phyloP scores from a whole-genome alignment of 108 stramenopile genomes.

The Cyclostephanos invisitatus region DNA sequence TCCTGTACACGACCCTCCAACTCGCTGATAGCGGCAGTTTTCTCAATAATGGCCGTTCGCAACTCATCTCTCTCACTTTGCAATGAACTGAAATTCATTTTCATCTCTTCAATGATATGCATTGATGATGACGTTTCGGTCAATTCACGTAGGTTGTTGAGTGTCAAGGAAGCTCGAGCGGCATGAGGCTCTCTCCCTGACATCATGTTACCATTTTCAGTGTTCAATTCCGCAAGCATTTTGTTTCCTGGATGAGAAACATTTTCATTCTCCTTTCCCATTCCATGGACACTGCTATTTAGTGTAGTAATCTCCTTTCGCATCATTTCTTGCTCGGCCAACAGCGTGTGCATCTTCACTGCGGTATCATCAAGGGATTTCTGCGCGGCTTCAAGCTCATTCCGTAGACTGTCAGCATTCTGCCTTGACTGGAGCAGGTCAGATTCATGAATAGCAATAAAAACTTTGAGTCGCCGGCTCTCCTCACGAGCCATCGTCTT shows the following conservation, averaged over 20 bases:
- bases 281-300: not conserved
- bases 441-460: not conserved
- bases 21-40: not conserved
- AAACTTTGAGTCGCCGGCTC: not conserved
- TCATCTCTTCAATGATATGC: not conserved
- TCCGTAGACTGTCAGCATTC: not conserved
- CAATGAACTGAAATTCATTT: not conserved
- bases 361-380: not conserved
- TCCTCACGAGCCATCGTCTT: not conserved
- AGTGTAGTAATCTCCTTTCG: not conserved
- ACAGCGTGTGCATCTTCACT: not conserved
- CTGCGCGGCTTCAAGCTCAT: not conserved
- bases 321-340: not conserved
- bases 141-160: not conserved
- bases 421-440: conserved; percentile 3
- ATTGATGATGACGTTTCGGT: not conserved
- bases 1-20: not conserved
- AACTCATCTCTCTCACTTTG: not conserved
- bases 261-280: not conserved
- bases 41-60: not conserved
- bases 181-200: not conserved
- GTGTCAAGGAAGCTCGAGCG: not conserved
- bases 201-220: not conserved
- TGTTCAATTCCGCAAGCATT: not conserved
- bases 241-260: not conserved